Evolutionary conservation across 2,329 filamentous ascomycete genomes (phyloP).

Genomic region (Periconia digitata): DNA sequence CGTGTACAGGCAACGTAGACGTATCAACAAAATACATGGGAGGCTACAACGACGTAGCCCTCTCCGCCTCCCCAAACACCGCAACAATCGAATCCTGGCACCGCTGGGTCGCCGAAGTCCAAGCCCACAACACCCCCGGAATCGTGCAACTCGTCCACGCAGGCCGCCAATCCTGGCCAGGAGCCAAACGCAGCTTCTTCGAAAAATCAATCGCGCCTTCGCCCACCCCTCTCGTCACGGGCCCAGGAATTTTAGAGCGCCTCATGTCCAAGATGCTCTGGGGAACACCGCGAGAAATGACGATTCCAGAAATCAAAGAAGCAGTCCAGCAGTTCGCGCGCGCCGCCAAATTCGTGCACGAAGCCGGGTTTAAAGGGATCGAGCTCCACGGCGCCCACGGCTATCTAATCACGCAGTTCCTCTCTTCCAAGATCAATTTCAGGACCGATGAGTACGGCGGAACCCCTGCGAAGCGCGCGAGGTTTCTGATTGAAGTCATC

Average conservation of each 20-base stretch:
- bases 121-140: slow-evolving; percentile 58
- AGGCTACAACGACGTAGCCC: slow-evolving; percentile 5
- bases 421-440: slow-evolving; percentile 48
- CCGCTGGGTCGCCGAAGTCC: slow-evolving; percentile 46
- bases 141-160: slow-evolving; percentile 64
- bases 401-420: slow-evolving; percentile 50
- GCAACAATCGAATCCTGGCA: slow-evolving; percentile 36
- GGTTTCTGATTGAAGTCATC: slow-evolving; percentile 51
- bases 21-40: slow-evolving; percentile 61
- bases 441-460: slow-evolving; percentile 54
- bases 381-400: slow-evolving; percentile 57
- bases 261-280: slow-evolving; percentile 37
- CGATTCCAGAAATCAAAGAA: slow-evolving; percentile 54
- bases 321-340: slow-evolving; percentile 61
- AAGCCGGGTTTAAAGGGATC: slow-evolving; percentile 56
- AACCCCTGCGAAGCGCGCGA: slow-evolving; percentile 48
- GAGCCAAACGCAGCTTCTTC: slow-evolving; percentile 42
- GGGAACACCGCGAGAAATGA: slow-evolving; percentile 55
- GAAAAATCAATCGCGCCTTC: slow-evolving; percentile 38
- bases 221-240: slow-evolving; percentile 44
- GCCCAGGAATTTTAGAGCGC: slow-evolving; percentile 14
- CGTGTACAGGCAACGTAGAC: slow-evolving; percentile 58
- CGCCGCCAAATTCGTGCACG: slow-evolving; percentile 54
- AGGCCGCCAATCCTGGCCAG: slow-evolving; percentile 54
- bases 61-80: slow-evolving; percentile 31